Evolutionary conservation across 1,139 yeast genomes (phyloP), one percentile per base, ranked within the genome.

Genomic region (Wickerhamomyces sp.): DNA sequence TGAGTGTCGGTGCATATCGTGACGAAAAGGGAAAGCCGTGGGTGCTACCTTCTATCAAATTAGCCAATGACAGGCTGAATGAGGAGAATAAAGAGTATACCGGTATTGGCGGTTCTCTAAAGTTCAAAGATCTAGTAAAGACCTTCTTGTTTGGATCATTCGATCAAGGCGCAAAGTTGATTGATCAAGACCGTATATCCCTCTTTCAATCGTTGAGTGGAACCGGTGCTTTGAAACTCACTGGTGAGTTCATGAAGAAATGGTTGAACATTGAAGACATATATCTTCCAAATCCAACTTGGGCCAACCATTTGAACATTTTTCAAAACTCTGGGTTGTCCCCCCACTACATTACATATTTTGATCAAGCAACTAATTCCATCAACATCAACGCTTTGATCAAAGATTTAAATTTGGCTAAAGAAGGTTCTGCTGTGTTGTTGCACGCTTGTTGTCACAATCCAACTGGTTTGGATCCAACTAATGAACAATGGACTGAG

Each of bases 361-460:
- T 82, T 75, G 68, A 81, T 53, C 62, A 68, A 4, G 17, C 27
- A 6, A 44, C 45, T 5, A 54, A 52, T 55, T 70, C 68, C 33
- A 63, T 79, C 51, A 74, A 75, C 49, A 65, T 72, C 39, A 75
- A 65, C 16, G 70, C 70, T 35, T 65, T 80, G 68, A 38, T 69
- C 16, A 42, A 45, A 9, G 67, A 66, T 32, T 45, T 71, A 26
- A 38, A 52, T 5, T 45, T 46, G 3, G 73, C 74, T 31, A 70
- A 66, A 19, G 60, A 66, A 15, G 81, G 75, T 21, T 69, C 83
- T 14, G 73, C 85, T 42, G 79, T 89, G 24, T 64, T 89, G 37
- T 70, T 89, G 42, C 97, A 89, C 62, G 95, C 95, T 6, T 88
- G 96, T 57, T 93, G 96, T 53, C 97, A 89, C 67, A 89, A 89